Conservation (phyloP, 805 yeast species). For the Kluyveromyces dobzhanskii region DNA sequence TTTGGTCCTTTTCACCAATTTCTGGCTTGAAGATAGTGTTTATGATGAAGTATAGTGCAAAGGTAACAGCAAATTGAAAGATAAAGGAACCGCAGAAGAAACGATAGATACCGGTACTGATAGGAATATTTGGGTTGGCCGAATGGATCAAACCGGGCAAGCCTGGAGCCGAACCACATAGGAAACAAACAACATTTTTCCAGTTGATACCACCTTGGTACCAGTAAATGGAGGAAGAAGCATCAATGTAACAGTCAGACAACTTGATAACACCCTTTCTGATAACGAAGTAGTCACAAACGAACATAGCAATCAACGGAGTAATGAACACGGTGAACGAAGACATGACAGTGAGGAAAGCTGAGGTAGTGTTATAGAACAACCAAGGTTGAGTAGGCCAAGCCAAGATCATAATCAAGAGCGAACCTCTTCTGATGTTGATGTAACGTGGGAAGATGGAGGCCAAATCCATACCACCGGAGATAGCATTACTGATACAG, state of each 20-base stretch:
- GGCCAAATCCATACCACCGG: conserved; percentile 32
- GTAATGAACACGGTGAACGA: conserved; percentile 30
- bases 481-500: conserved; percentile 27
- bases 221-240: conserved; percentile 8
- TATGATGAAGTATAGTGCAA: conserved; percentile 11
- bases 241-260: conserved; percentile 26
- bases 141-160: conserved; percentile 9
- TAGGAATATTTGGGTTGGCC: conserved; percentile 3
- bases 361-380: conserved; percentile 29
- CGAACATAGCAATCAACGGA: conserved; percentile 28
- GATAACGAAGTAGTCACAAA: conserved; percentile 29
- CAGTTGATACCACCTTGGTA: conserved; percentile 7
- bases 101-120: conserved; percentile 8
- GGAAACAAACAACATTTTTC: conserved; percentile 5
- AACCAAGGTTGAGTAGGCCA: conserved; percentile 32
- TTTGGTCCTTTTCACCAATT: neutral
- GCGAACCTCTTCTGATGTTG: conserved; percentile 29
- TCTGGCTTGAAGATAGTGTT: neutral
- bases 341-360: conserved; percentile 28
- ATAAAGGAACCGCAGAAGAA: conserved; percentile 7
- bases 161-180: conserved; percentile 7
- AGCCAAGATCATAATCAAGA: conserved; percentile 17
- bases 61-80: neutral
- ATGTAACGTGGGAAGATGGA: conserved; percentile 26
- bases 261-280: conserved; percentile 25